A percentile compares a stretch with the other conserved stretches of the same genome.
Evolutionary conservation across 495 filamentous ascomycete genomes (phyloP).

Genomic region (Xylaria cubensis): DNA sequence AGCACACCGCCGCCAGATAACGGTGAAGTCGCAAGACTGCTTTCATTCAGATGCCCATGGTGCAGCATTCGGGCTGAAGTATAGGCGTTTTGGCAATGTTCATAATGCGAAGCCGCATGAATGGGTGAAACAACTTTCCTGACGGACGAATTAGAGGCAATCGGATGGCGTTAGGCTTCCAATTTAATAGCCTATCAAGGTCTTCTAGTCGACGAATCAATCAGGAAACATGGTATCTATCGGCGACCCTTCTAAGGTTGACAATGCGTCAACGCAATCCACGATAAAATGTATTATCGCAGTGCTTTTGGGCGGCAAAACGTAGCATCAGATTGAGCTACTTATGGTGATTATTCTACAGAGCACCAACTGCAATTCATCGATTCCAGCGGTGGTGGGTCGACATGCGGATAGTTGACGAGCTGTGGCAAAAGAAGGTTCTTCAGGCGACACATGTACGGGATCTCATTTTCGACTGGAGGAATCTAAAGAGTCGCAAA

Average conservation of each 20-base stretch:
- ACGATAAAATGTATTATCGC: neutral
- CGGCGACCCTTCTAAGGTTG: neutral
- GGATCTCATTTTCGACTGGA: no score
- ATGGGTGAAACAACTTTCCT: neutral
- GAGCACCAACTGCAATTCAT: neutral
- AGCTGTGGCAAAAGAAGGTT: no score
- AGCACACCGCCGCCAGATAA: neutral
- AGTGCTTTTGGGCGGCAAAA: neutral
- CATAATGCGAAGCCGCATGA: neutral
- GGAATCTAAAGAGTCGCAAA: no score
- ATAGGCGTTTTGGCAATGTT: neutral
- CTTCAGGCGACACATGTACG: no score
- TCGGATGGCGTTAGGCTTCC: neutral
- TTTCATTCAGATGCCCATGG: neutral
- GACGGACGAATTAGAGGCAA: neutral
- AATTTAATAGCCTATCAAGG: neutral
- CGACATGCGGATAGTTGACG: no score
- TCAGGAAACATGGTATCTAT: neutral
- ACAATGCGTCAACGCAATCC: no score
- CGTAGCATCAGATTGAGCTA: neutral
- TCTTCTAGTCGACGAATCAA: neutral
- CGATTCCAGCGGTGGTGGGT: neutral
- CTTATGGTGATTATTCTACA: neutral
- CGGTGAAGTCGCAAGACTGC: neutral
- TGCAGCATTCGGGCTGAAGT: constrained; percentile 1